These are phyloP conservation scores for Pseudocercospora ulei DNA, from an alignment of 2,329 filamentous ascomycete species.

Conservation along the genomic window DNA sequence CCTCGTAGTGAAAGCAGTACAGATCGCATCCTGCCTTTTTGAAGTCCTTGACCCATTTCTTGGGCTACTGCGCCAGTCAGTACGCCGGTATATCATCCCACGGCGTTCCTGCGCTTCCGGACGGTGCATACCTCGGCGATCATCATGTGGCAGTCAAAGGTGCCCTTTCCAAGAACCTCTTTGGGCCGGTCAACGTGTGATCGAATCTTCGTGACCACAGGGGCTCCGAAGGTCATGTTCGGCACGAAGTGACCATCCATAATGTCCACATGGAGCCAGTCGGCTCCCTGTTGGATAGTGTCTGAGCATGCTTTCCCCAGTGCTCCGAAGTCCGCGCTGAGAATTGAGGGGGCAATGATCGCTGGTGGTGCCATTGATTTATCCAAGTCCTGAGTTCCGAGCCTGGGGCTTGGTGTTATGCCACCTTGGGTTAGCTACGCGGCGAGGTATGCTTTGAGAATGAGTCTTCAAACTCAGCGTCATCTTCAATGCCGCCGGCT, in stretches of 20 bases:
- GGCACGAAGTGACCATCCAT: conserved; percentile 99
- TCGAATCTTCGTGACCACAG: conserved; percentile 89
- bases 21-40: conserved; percentile 87
- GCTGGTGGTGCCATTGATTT: conserved; percentile 75
- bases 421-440: not conserved
- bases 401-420: not conserved
- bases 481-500: not conserved
- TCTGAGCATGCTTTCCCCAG: conserved; percentile 76
- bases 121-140: conserved; percentile 72
- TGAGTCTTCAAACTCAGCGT: conserved; percentile 1
- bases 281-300: conserved; percentile 76
- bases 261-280: conserved; percentile 94
- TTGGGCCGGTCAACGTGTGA: conserved; percentile 68
- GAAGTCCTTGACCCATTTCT: conserved; percentile 97
- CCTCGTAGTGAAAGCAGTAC: conserved; percentile 99
- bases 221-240: conserved; percentile 93
- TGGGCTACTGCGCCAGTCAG: conserved; percentile 53
- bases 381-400: not conserved
- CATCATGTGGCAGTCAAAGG: conserved; percentile 99
- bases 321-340: conserved; percentile 88
- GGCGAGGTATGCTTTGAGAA: not conserved
- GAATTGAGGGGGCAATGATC: conserved; percentile 96
- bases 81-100: conserved; percentile 8
- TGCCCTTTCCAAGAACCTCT: conserved; percentile 64
- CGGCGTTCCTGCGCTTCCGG: too few relatives aligned